Percentiles rank a stretch among this genome's conserved stretches.
Evolutionary conservation across 768 basidiomycete species (phyloP).

Genomic region (Lactarius hengduanensis): DNA sequence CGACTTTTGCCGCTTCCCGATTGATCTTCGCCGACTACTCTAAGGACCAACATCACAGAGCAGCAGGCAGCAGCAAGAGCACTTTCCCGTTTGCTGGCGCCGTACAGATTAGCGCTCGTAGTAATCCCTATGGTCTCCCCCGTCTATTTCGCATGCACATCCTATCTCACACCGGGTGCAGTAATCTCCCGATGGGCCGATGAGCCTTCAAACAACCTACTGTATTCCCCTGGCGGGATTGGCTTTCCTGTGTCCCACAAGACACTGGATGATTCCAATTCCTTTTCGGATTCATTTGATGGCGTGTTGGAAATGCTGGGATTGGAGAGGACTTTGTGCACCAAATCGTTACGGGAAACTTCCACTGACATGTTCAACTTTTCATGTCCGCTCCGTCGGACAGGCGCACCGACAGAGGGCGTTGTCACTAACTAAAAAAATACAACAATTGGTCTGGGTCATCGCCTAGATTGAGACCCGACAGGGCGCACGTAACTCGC

Average conservation of each 20-base stretch:
- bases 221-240: neutral
- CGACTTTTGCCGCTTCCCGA: neutral
- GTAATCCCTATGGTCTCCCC: too few species aligned
- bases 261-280: too few species aligned
- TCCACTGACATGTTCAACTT: neutral
- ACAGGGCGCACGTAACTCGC: neutral
- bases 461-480: neutral
- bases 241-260: neutral
- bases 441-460: neutral
- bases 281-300: too few species aligned
- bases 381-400: neutral
- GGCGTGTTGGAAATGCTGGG: too few species aligned
- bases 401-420: neutral
- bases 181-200: neutral
- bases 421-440: slow-evolving; percentile 1
- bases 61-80: neutral
- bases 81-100: neutral
- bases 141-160: neutral
- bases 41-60: too few species aligned
- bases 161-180: neutral
- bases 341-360: neutral
- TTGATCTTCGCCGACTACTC: neutral
- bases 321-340: neutral
- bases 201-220: neutral
- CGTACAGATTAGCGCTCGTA: too few species aligned